These are phyloP conservation scores for Botryotinia globosa DNA, from an alignment of 2,329 filamentous ascomycete species.

Conservation along the genomic window DNA sequence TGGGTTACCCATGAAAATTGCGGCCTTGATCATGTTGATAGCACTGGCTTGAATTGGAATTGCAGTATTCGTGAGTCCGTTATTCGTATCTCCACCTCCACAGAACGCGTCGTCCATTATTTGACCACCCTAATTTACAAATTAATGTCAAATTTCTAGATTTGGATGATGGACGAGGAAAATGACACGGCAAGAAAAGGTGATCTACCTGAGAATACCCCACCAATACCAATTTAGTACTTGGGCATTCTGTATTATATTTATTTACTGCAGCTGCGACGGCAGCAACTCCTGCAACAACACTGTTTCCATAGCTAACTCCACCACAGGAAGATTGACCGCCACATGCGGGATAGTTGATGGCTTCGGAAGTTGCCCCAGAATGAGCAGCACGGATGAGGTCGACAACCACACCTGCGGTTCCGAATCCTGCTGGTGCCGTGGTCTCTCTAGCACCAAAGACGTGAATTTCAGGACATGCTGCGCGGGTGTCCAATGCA, in stretches of 20 bases:
- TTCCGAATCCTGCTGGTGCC: slow-evolving; percentile 49
- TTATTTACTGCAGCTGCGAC: slow-evolving; percentile 58
- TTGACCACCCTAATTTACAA: slow-evolving; percentile 51
- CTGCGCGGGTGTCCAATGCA: slow-evolving; percentile 25
- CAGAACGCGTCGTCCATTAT: slow-evolving; percentile 62
- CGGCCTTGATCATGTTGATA: slow-evolving; percentile 57
- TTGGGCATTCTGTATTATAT: slow-evolving; percentile 56
- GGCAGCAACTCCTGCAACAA: slow-evolving; percentile 54
- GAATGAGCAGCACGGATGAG: slow-evolving; percentile 47
- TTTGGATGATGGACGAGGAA: not conserved
- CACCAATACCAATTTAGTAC: slow-evolving; percentile 56
- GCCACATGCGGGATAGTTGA: slow-evolving; percentile 61
- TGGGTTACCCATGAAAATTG: slow-evolving; percentile 64
- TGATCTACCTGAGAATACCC: slow-evolving; percentile 58
- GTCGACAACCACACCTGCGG: slow-evolving; percentile 48
- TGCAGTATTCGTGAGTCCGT: slow-evolving; percentile 47
- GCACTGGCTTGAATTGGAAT: slow-evolving; percentile 46
- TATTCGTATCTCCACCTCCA: slow-evolving; percentile 51
- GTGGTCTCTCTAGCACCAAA: slow-evolving; percentile 53
- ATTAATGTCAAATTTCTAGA: slow-evolving; percentile 15
- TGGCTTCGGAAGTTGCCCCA: slow-evolving; percentile 53
- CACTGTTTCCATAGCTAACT: slow-evolving; percentile 59
- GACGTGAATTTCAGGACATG: slow-evolving; percentile 48
- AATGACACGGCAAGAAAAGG: not conserved
- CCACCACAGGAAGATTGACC: slow-evolving; percentile 57